phyloP scores from a whole-genome alignment of 768 basidiomycete species.

The Lactarius trivialis region DNA sequence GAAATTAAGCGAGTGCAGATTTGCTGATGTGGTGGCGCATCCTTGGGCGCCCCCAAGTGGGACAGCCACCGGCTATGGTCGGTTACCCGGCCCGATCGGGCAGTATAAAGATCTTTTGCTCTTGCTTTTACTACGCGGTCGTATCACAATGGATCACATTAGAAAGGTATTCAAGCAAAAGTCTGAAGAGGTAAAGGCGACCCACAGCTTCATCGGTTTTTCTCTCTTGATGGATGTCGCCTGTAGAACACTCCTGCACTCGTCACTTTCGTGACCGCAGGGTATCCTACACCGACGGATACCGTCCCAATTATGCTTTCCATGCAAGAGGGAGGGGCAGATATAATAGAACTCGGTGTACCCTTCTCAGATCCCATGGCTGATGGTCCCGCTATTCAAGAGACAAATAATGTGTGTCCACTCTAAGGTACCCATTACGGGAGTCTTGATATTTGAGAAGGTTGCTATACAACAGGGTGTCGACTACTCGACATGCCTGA shows the following conservation, averaged over 20 bases:
- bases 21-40: too few relatives aligned
- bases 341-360: constrained; percentile 92
- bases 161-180: constrained; percentile 65
- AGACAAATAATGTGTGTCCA: constrained; percentile 78
- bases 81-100: too few relatives aligned
- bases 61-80: too few relatives aligned
- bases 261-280: constrained; percentile 91
- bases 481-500: constrained; percentile 69
- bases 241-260: constrained; percentile 52
- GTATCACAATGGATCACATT: constrained; percentile 55
- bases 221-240: constrained; percentile 11
- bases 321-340: constrained; percentile 89
- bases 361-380: constrained; percentile 97
- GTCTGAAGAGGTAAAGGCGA: constrained; percentile 42
- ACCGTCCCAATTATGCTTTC: constrained; percentile 86
- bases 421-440: not conserved
- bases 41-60: too few relatives aligned
- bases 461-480: constrained; percentile 77
- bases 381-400: constrained; percentile 91
- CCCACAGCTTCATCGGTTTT: not conserved
- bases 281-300: constrained; percentile 71
- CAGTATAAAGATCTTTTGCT: too few relatives aligned
- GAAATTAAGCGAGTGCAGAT: too few relatives aligned
- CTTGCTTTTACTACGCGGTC: not conserved
- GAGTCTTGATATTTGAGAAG: constrained; percentile 35